Conservation (phyloP, 2,329 filamentous ascomycete species). For the Clarireedia hainanense region DNA sequence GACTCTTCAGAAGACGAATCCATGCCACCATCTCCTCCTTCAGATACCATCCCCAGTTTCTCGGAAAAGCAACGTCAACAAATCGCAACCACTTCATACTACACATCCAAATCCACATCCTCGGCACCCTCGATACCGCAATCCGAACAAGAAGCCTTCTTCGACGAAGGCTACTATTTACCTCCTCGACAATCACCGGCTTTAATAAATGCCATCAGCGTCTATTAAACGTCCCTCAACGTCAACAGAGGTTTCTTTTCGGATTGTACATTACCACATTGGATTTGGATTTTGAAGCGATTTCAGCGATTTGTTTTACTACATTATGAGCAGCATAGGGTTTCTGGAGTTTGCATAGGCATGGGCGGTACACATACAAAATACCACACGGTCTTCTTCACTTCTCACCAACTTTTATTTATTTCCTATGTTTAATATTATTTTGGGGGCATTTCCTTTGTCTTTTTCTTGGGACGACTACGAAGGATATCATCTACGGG, state of each 20-base stretch:
- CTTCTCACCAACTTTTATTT: too few species aligned
- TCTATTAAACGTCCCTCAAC: constrained; percentile 31
- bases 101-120: constrained; percentile 26
- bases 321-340: not conserved
- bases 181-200: constrained; percentile 34
- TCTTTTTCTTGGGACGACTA: not conserved
- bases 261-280: constrained; percentile 11
- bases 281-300: constrained; percentile 16
- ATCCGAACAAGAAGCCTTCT: constrained; percentile 33
- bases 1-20: constrained; percentile 64
- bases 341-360: constrained; percentile 8
- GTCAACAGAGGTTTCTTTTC: not conserved
- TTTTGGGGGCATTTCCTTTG: too few species aligned
- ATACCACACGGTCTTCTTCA: too few species aligned
- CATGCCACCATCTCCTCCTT: constrained; percentile 50
- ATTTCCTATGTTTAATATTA: too few species aligned
- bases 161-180: constrained; percentile 42
- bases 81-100: constrained; percentile 34
- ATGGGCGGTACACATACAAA: not conserved
- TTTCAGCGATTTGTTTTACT: constrained; percentile 10
- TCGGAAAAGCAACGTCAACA: constrained; percentile 44
- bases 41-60: constrained; percentile 47
- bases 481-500: not conserved
- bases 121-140: constrained; percentile 23
- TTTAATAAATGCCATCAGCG: constrained; percentile 36